Conservation (phyloP, 176 grass and related monocot genomes). For the Zizania latifolia region DNA sequence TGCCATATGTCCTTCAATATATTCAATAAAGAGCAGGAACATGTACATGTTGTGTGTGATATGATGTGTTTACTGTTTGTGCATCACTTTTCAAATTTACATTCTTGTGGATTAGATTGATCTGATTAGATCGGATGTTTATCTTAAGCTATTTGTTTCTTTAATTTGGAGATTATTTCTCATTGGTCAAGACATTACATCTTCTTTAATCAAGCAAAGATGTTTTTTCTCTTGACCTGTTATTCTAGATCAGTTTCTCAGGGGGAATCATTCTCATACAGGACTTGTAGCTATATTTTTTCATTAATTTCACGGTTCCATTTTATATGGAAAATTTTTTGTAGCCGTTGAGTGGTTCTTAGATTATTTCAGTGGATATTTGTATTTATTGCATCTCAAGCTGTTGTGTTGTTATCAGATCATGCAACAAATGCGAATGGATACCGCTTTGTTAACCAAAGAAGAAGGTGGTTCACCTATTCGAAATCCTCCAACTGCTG, state of each 20-base stretch:
- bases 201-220: background rate
- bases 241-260: background rate
- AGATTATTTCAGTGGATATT: constrained; percentile 8
- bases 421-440: constrained; percentile 90
- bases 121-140: background rate
- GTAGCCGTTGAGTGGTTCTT: background rate
- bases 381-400: constrained; percentile 4
- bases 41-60: background rate
- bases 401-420: constrained; percentile 52
- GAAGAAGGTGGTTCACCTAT: constrained; percentile 97
- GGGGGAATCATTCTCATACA: background rate
- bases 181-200: background rate
- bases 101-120: background rate
- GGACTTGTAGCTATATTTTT: background rate
- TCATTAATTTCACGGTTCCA: constrained; percentile 10
- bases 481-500: constrained; percentile 89
- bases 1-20: background rate
- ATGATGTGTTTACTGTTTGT: too few relatives aligned
- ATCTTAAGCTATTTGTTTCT: too few relatives aligned
- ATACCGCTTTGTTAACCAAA: constrained; percentile 89
- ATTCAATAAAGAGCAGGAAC: background rate
- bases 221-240: background rate
- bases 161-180: background rate
- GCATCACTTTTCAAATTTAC: background rate
- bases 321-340: too few relatives aligned